Base-by-base conservation (phyloP, 306 rosid species). In the Inga leiocalycina region DNA sequence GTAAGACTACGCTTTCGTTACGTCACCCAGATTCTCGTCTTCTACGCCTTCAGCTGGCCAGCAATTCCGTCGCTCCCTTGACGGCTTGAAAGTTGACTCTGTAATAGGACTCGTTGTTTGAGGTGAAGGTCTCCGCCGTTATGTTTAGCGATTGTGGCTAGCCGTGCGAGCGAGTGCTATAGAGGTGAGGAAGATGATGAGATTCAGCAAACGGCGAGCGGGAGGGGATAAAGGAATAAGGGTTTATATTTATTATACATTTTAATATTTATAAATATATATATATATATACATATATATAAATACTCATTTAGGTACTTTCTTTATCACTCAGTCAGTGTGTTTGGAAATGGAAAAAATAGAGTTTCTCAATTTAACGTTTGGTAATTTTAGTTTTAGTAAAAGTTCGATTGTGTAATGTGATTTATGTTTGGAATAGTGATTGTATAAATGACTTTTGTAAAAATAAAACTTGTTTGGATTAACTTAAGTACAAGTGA, bases 71-170 rank as follows among this genome's bases (percentile, higher is more conserved):
- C 34, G 97, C 97, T 1, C 89, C 90, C 80, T 89, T 84, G 8
- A 95, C 79, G 10, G 94, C 93, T 67, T 86, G 86, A 74, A 89
- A 85, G 24, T 64, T 77, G 20, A 86, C 80, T 16, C 91, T 87
- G 83, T 95, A 95, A 85, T 97, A 95, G 88, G 88, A 95, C 20
- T 88, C 95, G 14, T 93, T 92, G 1, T 92, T 83, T 0, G 82
- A 68, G 41, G 89, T 52, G 77, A 95, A 95, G 20, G 91, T 86
- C n/a, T 88, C 94, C 56, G 92, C 77, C 82, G 95, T 88, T 84
- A 95, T 86, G 82, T 92, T 92, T 66, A 95, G 77, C 82, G 94
- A 93, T 14, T 94, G 94, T 10, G 87, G 51, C 51, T 46, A 46
- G 51, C 15, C 51, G 51, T 12, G 4, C 51, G 4, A 12, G 51